Percentiles rank a stretch among this genome's conserved stretches.
Conservation (phyloP, 202 grass and related monocot species). For the Cymbopogon flexuosus region DNA sequence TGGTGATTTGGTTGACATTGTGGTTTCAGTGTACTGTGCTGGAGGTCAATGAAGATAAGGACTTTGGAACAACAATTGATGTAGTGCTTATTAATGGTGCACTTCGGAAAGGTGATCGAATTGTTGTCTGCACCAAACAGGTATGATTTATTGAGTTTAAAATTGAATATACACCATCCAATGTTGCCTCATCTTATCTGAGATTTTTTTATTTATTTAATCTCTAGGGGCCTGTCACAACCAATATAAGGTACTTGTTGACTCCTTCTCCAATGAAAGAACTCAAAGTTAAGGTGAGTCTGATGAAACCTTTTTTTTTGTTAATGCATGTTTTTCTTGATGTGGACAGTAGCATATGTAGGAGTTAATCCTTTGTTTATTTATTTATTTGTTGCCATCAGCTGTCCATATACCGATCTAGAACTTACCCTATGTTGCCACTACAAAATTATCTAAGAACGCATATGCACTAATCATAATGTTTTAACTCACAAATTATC, state of each 20-base stretch:
- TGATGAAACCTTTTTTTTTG: background rate
- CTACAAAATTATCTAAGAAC: too few relatives aligned
- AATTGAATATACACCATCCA: background rate
- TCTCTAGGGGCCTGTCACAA: slow-evolving; percentile 10
- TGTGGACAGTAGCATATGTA: background rate
- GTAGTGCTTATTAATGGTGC: slow-evolving; percentile 18
- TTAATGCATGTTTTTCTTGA: background rate
- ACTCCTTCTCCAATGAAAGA: slow-evolving; percentile 23
- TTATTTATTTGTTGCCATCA: background rate
- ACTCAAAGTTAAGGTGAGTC: slow-evolving; percentile 3
- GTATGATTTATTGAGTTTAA: background rate
- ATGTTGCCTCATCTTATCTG: background rate
- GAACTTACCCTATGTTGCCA: too few relatives aligned
- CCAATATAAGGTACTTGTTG: slow-evolving; percentile 21
- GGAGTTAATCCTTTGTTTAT: background rate
- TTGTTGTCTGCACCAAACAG: slow-evolving; percentile 18
- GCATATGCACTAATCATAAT: too few relatives aligned
- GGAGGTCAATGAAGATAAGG: slow-evolving; percentile 24
- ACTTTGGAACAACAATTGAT: slow-evolving; percentile 14
- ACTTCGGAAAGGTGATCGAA: slow-evolving; percentile 15
- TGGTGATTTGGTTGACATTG: background rate
- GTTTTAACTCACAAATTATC: too few relatives aligned
- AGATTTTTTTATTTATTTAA: background rate
- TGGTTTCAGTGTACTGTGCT: slow-evolving; percentile 13
- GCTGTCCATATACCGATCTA: background rate